Evolutionary conservation across 768 basidiomycete species (phyloP).

Genomic region (Tephrocybe sp.): DNA sequence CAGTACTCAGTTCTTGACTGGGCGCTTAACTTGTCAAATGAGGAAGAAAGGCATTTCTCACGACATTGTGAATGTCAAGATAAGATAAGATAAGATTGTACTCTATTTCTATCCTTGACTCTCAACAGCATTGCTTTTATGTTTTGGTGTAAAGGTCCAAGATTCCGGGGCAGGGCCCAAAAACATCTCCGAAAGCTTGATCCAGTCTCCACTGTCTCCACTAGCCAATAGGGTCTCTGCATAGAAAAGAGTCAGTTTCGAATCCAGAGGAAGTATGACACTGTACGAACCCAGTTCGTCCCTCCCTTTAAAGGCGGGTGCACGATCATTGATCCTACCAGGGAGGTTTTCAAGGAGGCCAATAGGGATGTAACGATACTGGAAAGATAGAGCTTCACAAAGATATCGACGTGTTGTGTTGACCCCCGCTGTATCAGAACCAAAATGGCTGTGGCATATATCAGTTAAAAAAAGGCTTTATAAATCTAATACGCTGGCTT

Average conservation of each 20-base stretch:
- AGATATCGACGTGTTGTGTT: constrained; percentile 92
- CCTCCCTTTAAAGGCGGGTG: constrained; percentile 84
- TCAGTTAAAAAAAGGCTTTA: neutral
- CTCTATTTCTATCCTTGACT: constrained; percentile 35
- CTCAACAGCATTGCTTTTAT: constrained; percentile 87
- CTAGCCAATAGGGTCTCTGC: constrained; percentile 84
- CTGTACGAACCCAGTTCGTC: constrained; percentile 73
- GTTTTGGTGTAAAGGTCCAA: constrained; percentile 89
- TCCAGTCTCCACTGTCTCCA: constrained; percentile 80
- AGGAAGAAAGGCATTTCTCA: neutral
- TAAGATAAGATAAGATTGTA: neutral
- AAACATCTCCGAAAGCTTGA: constrained; percentile 94
- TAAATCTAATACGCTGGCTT: constrained; percentile 20
- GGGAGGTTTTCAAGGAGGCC: constrained; percentile 86
- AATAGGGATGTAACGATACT: constrained; percentile 93
- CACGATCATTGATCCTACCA: constrained; percentile 82
- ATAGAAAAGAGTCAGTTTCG: neutral
- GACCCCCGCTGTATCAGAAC: constrained; percentile 84
- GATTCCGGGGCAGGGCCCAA: constrained; percentile 81
- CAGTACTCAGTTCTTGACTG: too few species aligned
- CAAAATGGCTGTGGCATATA: constrained; percentile 59
- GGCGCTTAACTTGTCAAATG: neutral
- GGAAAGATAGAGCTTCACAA: constrained; percentile 94
- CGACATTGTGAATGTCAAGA: neutral
- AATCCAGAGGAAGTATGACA: neutral